A percentile compares a stretch with the other conserved stretches of the same genome.
Evolutionary conservation across 2,329 filamentous ascomycete genomes (phyloP).

Genomic region (Chaetomium sp.): DNA sequence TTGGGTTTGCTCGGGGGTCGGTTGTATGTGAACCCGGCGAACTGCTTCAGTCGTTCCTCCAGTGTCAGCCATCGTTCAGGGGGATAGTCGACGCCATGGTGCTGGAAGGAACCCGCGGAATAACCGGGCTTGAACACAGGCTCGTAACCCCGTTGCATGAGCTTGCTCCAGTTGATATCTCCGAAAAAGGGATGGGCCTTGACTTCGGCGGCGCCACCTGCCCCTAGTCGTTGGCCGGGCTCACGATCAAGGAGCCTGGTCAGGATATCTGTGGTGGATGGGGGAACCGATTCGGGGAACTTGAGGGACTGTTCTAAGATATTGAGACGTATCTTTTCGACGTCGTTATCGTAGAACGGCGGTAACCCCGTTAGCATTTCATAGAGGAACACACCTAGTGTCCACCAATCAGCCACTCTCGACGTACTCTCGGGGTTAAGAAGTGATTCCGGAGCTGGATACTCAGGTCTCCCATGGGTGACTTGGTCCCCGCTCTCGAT

Average conservation of each 20-base stretch:
- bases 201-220: background rate
- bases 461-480: background rate
- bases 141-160: background rate
- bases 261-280: background rate
- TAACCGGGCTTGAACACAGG: background rate
- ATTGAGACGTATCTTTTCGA: background rate
- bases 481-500: background rate
- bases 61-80: background rate
- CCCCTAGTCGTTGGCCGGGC: background rate
- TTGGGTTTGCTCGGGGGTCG: background rate
- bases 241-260: background rate
- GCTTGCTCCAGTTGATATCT: background rate
- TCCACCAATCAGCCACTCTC: conserved; percentile 6
- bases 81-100: conserved; percentile 1
- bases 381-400: background rate
- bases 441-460: conserved; percentile 9
- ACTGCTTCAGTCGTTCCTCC: background rate
- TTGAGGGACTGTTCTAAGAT: background rate
- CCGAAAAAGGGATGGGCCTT: conserved; percentile 2
- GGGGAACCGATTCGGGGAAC: background rate
- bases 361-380: conserved; percentile 11
- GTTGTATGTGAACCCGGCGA: background rate
- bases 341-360: conserved; percentile 8
- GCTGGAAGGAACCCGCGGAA: background rate
- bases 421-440: background rate